Evolutionary conservation across 305 asterid genomes (phyloP).

Genomic region (Vinca major): DNA sequence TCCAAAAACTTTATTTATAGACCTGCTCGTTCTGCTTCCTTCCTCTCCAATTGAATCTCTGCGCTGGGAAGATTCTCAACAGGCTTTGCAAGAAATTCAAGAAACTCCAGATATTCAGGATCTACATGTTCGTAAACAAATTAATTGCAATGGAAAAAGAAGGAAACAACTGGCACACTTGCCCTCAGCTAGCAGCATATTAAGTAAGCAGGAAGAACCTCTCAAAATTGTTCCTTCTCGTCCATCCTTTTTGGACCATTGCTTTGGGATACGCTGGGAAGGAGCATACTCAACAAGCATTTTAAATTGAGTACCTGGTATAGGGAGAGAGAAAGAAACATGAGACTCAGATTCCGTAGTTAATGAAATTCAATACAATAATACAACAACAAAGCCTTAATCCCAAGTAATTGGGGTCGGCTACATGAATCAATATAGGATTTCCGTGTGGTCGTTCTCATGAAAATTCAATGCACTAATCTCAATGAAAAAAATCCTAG

Average conservation of each 20-base stretch:
- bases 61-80: conserved; percentile 96
- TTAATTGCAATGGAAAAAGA: conserved; percentile 22
- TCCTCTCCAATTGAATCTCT: conserved; percentile 88
- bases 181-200: conserved; percentile 20
- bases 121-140: conserved; percentile 43
- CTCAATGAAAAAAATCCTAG: neutral
- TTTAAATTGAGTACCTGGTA: conserved; percentile 74
- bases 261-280: conserved; percentile 78
- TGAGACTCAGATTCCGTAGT: conserved; percentile 14
- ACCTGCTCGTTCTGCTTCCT: conserved; percentile 93
- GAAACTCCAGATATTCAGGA: conserved; percentile 92
- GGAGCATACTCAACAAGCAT: conserved; percentile 83
- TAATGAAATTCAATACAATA: too few relatives aligned
- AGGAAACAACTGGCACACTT: conserved; percentile 19
- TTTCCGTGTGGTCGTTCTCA: too few relatives aligned
- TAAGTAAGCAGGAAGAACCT: conserved; percentile 38
- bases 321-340: conserved; percentile 12
- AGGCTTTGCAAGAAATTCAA: conserved; percentile 76
- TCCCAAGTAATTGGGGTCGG: too few relatives aligned
- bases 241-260: conserved; percentile 79
- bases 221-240: conserved; percentile 80
- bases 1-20: conserved; percentile 17
- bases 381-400: too few relatives aligned
- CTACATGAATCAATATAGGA: too few relatives aligned
- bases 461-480: too few relatives aligned